Percentiles rank a stretch among this genome's conserved stretches.
These are phyloP conservation scores for Zopfia rhizophila DNA, from an alignment of 2,329 filamentous ascomycete species.

Conservation along the genomic window DNA sequence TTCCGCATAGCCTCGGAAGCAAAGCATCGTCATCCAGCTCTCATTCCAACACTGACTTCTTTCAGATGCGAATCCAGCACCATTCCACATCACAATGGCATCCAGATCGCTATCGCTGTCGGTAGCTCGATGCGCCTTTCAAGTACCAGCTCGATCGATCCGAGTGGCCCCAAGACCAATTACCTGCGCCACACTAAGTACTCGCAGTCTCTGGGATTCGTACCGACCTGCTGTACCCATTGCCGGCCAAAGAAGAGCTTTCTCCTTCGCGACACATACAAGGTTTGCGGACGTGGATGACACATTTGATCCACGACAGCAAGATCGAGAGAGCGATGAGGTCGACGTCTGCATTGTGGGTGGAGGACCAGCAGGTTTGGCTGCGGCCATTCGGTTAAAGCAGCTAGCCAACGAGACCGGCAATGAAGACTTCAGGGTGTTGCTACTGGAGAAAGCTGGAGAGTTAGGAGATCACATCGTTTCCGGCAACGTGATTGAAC, in stretches of 20 bases:
- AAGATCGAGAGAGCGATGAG: slow-evolving; percentile 90
- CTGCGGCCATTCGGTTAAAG: slow-evolving; percentile 93
- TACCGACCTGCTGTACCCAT: slow-evolving; percentile 48
- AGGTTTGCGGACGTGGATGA: slow-evolving; percentile 52
- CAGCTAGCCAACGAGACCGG: slow-evolving; percentile 94
- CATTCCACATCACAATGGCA: slow-evolving; percentile 39
- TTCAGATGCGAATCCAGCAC: slow-evolving; percentile 13
- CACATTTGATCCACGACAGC: slow-evolving; percentile 57
- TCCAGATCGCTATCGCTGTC: slow-evolving; percentile 40
- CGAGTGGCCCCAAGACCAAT: slow-evolving; percentile 33
- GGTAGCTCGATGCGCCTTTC: slow-evolving; percentile 38
- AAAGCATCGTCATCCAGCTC: slow-evolving; percentile 36
- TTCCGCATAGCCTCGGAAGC: slow-evolving; percentile 41
- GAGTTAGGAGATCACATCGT: slow-evolving; percentile 95
- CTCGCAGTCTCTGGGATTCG: slow-evolving; percentile 27
- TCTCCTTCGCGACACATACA: slow-evolving; percentile 45
- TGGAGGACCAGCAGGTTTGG: slow-evolving; percentile 92
- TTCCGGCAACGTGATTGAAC: slow-evolving; percentile 94
- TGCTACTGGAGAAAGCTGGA: slow-evolving; percentile 93
- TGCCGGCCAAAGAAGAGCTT: slow-evolving; percentile 49
- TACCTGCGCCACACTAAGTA: slow-evolving; percentile 25
- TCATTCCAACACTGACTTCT: slow-evolving; percentile 29
- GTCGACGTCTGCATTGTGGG: slow-evolving; percentile 98
- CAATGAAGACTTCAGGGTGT: slow-evolving; percentile 93
- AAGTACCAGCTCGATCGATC: slow-evolving; percentile 27